Evolutionary conservation across 2,329 filamentous ascomycete genomes (phyloP).

Genomic region (Phyllosticta citriasiana): DNA sequence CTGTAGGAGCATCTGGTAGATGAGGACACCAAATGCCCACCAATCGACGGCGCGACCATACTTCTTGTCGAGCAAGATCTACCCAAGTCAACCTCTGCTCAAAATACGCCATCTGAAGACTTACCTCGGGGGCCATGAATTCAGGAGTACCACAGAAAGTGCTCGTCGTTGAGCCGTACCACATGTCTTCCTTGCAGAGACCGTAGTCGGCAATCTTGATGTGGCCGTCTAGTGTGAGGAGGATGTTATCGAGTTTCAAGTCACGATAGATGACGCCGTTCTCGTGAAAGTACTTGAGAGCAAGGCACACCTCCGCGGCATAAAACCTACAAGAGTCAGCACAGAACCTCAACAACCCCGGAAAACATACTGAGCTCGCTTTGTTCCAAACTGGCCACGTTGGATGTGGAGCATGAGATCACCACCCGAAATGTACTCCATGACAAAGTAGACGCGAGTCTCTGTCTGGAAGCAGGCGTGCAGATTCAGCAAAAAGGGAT

Average conservation of each 20-base stretch:
- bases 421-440: constrained; percentile 98
- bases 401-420: constrained; percentile 99
- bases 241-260: constrained; percentile 76
- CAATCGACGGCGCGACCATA: constrained; percentile 96
- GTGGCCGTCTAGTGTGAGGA: constrained; percentile 88
- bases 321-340: constrained; percentile 59
- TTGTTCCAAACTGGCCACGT: constrained; percentile 87
- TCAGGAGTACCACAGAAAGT: constrained; percentile 99
- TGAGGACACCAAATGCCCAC: constrained; percentile 98
- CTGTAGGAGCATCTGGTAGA: constrained; percentile 99
- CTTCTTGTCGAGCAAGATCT: constrained; percentile 97
- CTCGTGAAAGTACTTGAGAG: constrained; percentile 98
- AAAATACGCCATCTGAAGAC: constrained; percentile 2
- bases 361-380: constrained; percentile 75
- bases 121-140: constrained; percentile 95
- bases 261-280: constrained; percentile 96
- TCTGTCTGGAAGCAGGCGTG: constrained; percentile 99
- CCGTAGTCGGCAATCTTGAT: constrained; percentile 99
- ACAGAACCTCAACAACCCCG: not conserved
- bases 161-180: constrained; percentile 92
- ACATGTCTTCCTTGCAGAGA: constrained; percentile 99
- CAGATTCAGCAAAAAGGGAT: constrained; percentile 88
- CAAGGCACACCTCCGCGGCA: constrained; percentile 91
- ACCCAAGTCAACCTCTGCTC: not conserved
- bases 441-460: constrained; percentile 96